Evolutionary conservation across 2,329 filamentous ascomycete genomes (phyloP).

Genomic region (Xylariales sp.): DNA sequence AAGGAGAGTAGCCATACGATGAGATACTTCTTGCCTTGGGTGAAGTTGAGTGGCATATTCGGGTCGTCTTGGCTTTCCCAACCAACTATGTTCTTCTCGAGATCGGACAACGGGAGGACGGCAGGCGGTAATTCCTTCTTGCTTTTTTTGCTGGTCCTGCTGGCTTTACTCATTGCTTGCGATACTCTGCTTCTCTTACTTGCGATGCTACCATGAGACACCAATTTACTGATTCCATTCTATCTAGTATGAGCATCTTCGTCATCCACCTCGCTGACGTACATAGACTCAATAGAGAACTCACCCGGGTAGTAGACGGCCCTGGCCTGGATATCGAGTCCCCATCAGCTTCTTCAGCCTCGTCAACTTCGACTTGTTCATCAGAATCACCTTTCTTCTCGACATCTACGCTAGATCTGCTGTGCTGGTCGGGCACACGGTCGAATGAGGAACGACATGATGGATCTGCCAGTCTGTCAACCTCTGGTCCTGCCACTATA

Average conservation of each 20-base stretch:
- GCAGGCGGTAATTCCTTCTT: conserved; percentile 28
- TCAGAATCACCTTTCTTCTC: too few species aligned
- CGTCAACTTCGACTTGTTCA: too few species aligned
- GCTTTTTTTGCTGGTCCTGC: conserved; percentile 19
- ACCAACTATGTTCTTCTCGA: conserved; percentile 50
- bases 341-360: too few species aligned
- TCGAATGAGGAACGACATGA: neutral
- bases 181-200: conserved; percentile 12
- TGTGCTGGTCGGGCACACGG: neutral
- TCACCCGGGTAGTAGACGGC: too few species aligned
- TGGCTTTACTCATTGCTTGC: conserved; percentile 19
- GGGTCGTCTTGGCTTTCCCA: conserved; percentile 58
- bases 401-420: too few species aligned
- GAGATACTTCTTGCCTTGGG: conserved; percentile 50
- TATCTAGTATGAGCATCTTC: neutral
- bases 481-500: too few species aligned
- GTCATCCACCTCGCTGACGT: too few species aligned
- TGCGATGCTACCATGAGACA: neutral
- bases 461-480: neutral
- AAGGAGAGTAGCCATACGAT: conserved; percentile 50
- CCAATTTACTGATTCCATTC: neutral
- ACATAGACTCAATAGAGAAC: too few species aligned
- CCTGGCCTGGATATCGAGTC: too few species aligned
- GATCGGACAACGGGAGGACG: conserved; percentile 43
- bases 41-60: conserved; percentile 55